phyloP scores from a whole-genome alignment of 495 filamentous ascomycete species.

The Penicillium robsamsonii region DNA sequence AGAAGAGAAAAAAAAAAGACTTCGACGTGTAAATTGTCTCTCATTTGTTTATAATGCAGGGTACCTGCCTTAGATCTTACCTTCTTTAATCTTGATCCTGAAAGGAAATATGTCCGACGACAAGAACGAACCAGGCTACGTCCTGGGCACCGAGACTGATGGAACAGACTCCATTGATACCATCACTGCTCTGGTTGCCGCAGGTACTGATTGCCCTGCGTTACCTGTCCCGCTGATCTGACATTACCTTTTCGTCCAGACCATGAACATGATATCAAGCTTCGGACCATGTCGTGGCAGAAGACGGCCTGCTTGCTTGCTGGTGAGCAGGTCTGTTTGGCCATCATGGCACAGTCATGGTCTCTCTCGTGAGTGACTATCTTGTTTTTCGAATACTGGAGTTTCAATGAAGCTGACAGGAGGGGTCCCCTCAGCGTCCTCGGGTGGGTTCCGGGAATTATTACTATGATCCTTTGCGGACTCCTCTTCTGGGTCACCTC shows the following conservation, averaged over 20 bases:
- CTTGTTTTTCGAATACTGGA: too few relatives aligned
- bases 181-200: conserved; percentile 28
- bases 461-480: conserved; percentile 37
- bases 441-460: conserved; percentile 48
- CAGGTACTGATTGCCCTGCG: conserved; percentile 14
- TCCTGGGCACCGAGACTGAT: conserved; percentile 14
- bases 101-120: conserved; percentile 12
- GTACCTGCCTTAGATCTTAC: neutral
- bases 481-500: conserved; percentile 44
- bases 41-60: neutral
- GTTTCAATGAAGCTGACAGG: neutral
- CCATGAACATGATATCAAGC: conserved; percentile 46
- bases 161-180: conserved; percentile 19
- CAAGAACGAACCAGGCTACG: conserved; percentile 14
- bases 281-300: conserved; percentile 50
- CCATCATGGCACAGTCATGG: conserved; percentile 52
- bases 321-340: conserved; percentile 48
- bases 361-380: conserved; percentile 39
- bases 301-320: conserved; percentile 44
- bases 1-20: neutral
- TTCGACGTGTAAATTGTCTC: neutral
- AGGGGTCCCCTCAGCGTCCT: conserved; percentile 32
- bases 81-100: neutral
- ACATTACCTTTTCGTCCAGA: conserved; percentile 22
- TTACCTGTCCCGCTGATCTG: neutral